phyloP scores from a whole-genome alignment of 768 basidiomycete genomes.

The Hemileccinum impolitum region DNA sequence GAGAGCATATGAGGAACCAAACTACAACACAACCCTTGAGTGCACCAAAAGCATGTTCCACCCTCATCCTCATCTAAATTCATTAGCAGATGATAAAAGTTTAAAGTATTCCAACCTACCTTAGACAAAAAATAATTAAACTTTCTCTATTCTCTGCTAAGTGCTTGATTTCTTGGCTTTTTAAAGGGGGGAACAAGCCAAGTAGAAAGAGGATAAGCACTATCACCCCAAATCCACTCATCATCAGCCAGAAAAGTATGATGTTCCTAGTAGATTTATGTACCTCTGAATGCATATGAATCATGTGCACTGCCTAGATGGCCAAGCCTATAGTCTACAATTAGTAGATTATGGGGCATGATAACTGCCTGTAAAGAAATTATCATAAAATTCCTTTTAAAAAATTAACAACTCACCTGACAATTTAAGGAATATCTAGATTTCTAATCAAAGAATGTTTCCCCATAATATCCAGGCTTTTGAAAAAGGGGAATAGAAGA shows the following conservation, averaged over 20 bases:
- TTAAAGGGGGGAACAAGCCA: no score
- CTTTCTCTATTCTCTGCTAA: no score
- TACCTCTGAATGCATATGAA: background rate
- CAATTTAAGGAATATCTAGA: slow-evolving; percentile 20
- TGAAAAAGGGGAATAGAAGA: background rate
- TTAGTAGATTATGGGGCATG: background rate
- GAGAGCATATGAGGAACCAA: no score
- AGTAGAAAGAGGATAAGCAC: background rate
- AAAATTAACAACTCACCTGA: slow-evolving; percentile 9
- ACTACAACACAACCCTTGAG: no score
- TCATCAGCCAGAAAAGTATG: background rate
- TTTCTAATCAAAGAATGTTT: slow-evolving; percentile 16
- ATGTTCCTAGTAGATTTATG: background rate
- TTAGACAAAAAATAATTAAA: no score
- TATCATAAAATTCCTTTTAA: no score
- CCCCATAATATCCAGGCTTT: slow-evolving; percentile 7
- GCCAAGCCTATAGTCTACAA: slow-evolving; percentile 2
- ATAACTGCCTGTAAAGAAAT: background rate
- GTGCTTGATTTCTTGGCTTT: background rate
- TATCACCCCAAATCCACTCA: background rate
- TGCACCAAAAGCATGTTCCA: no score
- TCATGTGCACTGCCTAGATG: background rate
- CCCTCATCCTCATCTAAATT: no score
- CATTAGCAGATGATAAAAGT: no score
- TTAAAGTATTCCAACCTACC: no score